Evolutionary conservation across 371 early-diverging fungal species (phyloP), one percentile per base, ranked within the genome.

Genomic region (Syncephalis plumigaleata): DNA sequence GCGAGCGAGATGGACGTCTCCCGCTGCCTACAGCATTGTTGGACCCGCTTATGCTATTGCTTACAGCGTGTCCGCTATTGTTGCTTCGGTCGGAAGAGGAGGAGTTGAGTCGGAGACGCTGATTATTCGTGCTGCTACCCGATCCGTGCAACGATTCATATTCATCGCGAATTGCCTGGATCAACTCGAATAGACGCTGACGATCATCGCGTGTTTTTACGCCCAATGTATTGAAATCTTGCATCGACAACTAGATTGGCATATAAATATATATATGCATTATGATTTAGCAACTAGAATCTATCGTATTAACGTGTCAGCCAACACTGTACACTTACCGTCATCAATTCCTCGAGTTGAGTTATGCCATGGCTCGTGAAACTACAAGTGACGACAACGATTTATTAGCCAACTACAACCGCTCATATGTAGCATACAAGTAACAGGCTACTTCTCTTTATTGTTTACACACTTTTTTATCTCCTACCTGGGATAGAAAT

Each of bases 161-260:
- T 31, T 31, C 31, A 31, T 31, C 31, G 11, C 31, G 31, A 31
- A 65, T 55, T 21, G 47, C 47, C 49, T 75, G 80, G 39, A 84
- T 81, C 24, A 88, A 66, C 37, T 79, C 75, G 62, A 84, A 84
- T 39, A 70, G 70, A 55, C 76, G 63, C 51, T 81, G 79, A 36
- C 87, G 63, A 56, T 88, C 89, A 36, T 74, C 75, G 64, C 77
- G 77, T 39, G 72, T 67, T 22, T 73, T 75, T 17, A 88, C 81
- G 9, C 88, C 88, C 21, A 86, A 65, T 16, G 67, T 57, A 42
- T 67, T 71, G 61, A 84, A 88, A 64, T 86, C 86, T 58, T 80
- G 80, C 76, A 88, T 80, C 23, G 81, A 81, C 46, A 88, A 68
- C 73, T 78, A 44, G 37, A 39, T 7, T 31, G 11, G 31, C 4